Conservation (phyloP, 73 alveolate genomes). For the Blepharisma japonicum region DNA sequence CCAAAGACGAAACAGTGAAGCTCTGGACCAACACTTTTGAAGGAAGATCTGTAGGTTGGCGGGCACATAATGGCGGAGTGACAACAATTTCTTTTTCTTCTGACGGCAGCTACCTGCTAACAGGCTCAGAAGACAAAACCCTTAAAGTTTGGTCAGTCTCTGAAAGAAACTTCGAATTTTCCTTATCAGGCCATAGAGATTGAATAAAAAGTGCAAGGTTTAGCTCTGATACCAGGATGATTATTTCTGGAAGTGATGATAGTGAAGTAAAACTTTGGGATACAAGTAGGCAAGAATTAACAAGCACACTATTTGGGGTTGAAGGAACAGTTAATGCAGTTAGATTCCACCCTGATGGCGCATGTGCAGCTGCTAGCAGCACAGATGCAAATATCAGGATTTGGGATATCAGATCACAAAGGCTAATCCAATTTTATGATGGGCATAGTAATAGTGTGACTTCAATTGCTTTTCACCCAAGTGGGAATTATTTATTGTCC, state of each 20-base stretch:
- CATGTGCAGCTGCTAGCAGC: conserved; percentile 80
- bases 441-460: conserved; percentile 89
- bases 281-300: conserved; percentile 67
- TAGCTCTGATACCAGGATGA: conserved; percentile 93
- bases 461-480: conserved; percentile 91
- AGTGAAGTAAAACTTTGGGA: conserved; percentile 91
- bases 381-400: conserved; percentile 92
- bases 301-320: conserved; percentile 75
- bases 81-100: conserved; percentile 85
- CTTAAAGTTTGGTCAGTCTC: conserved; percentile 83
- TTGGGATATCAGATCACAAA: conserved; percentile 93
- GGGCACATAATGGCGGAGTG: conserved; percentile 95
- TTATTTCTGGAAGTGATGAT: conserved; percentile 95
- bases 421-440: conserved; percentile 82
- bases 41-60: conserved; percentile 51
- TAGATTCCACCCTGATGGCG: conserved; percentile 95
- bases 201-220: conserved; percentile 94
- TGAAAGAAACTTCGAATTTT: conserved; percentile 78
- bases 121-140: conserved; percentile 95
- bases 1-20: conserved; percentile 89
- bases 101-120: conserved; percentile 82
- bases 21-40: conserved; percentile 88
- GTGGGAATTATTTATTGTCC: conserved; percentile 87
- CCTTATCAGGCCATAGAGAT: conserved; percentile 89
- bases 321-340: conserved; percentile 76